phyloP scores from a whole-genome alignment of 345 rosid species.

The Eucalyptus pauciflora region DNA sequence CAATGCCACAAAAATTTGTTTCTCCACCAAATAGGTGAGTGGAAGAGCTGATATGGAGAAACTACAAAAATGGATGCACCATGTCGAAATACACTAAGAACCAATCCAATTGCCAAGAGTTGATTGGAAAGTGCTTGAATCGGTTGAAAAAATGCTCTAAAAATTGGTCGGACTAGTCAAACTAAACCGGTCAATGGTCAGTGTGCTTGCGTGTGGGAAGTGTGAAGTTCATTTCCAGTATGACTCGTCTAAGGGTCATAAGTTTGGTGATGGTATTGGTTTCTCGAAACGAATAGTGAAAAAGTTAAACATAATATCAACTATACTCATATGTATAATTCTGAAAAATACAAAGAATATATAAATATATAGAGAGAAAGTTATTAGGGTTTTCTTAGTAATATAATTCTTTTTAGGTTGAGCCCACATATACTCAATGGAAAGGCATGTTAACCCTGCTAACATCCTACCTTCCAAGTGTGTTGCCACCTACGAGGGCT shows the following conservation, averaged over 20 bases:
- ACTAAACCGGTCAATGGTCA: neutral
- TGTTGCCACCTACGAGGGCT: too few species aligned
- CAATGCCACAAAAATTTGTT: neutral
- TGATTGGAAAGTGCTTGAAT: neutral
- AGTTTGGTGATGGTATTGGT: neutral
- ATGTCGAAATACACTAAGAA: neutral
- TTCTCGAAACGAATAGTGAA: neutral
- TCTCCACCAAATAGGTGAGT: neutral
- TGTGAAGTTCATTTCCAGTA: neutral
- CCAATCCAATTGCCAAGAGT: neutral
- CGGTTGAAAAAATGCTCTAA: neutral
- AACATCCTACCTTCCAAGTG: too few species aligned
- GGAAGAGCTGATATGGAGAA: neutral
- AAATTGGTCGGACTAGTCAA: neutral
- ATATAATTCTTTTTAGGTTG: neutral
- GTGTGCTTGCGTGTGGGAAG: neutral
- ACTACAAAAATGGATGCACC: neutral
- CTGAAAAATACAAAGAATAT: neutral
- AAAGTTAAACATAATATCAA: neutral
- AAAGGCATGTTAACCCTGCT: neutral
- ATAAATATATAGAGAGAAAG: neutral
- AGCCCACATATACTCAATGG: neutral
- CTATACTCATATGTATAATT: neutral
- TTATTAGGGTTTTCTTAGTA: neutral
- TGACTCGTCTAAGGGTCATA: neutral